Conservation (phyloP, 495 filamentous ascomycete species). For the Annulohypoxylon nitens region DNA sequence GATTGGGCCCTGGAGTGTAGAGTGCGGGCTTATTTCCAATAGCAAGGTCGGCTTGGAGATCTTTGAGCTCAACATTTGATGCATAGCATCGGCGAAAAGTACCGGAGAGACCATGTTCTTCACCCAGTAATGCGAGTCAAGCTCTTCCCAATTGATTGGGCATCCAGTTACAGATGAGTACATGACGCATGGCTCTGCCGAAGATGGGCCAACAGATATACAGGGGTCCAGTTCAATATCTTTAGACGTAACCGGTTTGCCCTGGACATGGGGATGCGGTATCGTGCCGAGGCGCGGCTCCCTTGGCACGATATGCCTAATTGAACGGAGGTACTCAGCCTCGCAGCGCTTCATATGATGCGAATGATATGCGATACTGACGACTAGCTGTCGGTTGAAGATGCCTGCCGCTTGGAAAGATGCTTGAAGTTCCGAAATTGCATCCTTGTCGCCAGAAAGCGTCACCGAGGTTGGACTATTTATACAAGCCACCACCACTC, state of each 20-base stretch:
- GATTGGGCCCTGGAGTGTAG: constrained; percentile 64
- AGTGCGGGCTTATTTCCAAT: constrained; percentile 50
- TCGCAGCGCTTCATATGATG: constrained; percentile 50
- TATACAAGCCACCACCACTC: constrained; percentile 55
- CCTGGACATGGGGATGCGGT: constrained; percentile 20
- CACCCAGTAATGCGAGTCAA: constrained; percentile 56
- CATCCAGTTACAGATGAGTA: constrained; percentile 57
- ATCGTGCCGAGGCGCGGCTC: constrained; percentile 9
- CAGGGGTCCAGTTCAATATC: not conserved
- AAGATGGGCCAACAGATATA: constrained; percentile 18
- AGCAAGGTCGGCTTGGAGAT: constrained; percentile 26
- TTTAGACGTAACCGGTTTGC: constrained; percentile 8
- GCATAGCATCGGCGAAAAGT: constrained; percentile 54
- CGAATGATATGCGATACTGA: constrained; percentile 56
- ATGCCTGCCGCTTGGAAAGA: constrained; percentile 40
- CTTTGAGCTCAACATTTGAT: constrained; percentile 33
- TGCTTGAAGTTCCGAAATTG: constrained; percentile 49
- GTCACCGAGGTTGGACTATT: constrained; percentile 60
- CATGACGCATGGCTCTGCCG: constrained; percentile 43
- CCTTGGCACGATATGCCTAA: constrained; percentile 33
- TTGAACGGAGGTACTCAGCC: constrained; percentile 25
- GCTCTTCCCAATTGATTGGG: constrained; percentile 37
- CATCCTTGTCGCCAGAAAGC: constrained; percentile 53
- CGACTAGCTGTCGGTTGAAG: constrained; percentile 51
- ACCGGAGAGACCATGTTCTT: constrained; percentile 59